These are phyloP conservation scores for Pezicula radicicola DNA, from an alignment of 2,329 filamentous ascomycete species.

Conservation along the genomic window DNA sequence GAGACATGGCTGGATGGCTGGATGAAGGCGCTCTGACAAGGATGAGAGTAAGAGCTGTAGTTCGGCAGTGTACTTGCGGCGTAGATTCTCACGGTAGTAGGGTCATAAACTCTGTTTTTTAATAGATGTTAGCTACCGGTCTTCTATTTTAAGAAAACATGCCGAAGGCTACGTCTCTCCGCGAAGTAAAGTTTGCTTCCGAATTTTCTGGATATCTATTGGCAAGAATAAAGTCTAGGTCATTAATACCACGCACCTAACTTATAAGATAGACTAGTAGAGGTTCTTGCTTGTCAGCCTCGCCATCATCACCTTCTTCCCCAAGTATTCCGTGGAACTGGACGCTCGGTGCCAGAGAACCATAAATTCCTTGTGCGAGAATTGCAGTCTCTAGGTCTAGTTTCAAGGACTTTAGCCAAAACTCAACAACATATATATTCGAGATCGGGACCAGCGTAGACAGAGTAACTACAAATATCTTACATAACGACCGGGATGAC, in stretches of 20 bases:
- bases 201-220: conserved; percentile 33
- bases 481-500: conserved; percentile 32
- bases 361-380: conserved; percentile 30
- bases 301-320: conserved; percentile 21
- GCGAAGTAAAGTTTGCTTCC: conserved; percentile 26
- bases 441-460: conserved; percentile 32
- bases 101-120: too few species aligned
- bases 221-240: conserved; percentile 34
- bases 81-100: too few species aligned
- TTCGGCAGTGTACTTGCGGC: too few species aligned
- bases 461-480: conserved; percentile 36
- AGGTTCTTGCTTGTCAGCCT: too few species aligned
- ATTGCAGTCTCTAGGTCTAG: conserved; percentile 28
- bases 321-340: conserved; percentile 28
- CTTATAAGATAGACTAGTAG: conserved; percentile 35
- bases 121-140: too few species aligned
- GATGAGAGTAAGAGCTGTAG: too few species aligned
- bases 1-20: too few species aligned
- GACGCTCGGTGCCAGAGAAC: conserved; percentile 25
- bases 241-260: conserved; percentile 30
- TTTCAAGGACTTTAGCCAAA: conserved; percentile 32
- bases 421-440: conserved; percentile 36
- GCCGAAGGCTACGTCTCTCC: too few species aligned
- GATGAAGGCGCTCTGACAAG: too few species aligned
- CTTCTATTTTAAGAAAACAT: too few species aligned